phyloP scores from a whole-genome alignment of 2,329 filamentous ascomycete species.

The Myriosclerotinia scirpicola region DNA sequence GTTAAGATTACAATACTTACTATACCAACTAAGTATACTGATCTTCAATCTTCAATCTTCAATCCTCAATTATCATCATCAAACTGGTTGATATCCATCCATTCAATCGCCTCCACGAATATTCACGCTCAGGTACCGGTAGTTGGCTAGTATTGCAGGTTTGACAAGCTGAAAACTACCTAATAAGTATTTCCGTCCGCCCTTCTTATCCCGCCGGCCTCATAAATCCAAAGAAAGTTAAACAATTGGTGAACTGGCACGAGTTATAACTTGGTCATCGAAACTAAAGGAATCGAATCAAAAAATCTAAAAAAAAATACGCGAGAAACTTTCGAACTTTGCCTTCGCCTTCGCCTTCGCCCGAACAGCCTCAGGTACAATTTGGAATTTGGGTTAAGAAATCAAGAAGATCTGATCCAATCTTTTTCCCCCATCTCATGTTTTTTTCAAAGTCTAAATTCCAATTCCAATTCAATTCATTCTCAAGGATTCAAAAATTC shows the following conservation, averaged over 20 bases:
- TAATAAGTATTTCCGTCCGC: background rate
- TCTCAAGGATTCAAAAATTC: background rate
- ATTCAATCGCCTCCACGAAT: conserved; percentile 18
- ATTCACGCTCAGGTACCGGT: background rate
- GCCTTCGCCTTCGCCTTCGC: background rate
- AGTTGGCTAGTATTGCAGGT: background rate
- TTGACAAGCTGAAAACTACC: background rate
- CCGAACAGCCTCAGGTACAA: conserved; percentile 7
- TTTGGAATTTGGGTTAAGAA: conserved; percentile 5
- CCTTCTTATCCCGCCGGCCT: conserved; percentile 8
- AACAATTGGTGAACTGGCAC: conserved; percentile 4
- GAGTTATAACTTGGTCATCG: background rate
- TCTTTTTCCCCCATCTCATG: background rate
- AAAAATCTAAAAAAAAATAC: background rate
- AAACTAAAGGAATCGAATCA: background rate
- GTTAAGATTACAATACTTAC: background rate
- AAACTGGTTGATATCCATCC: conserved; percentile 1
- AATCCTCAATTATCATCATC: background rate
- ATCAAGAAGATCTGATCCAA: conserved; percentile 7
- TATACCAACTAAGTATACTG: no score
- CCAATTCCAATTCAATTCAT: background rate
- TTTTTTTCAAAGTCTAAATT: background rate
- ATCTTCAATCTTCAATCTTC: no score
- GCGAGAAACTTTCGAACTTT: conserved; percentile 16
- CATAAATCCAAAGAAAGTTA: conserved; percentile 6